A percentile compares a stretch with the other conserved stretches of the same genome.
phyloP scores from a whole-genome alignment of 192 early-diverging fungal species.

The Phycomyces nitens region DNA sequence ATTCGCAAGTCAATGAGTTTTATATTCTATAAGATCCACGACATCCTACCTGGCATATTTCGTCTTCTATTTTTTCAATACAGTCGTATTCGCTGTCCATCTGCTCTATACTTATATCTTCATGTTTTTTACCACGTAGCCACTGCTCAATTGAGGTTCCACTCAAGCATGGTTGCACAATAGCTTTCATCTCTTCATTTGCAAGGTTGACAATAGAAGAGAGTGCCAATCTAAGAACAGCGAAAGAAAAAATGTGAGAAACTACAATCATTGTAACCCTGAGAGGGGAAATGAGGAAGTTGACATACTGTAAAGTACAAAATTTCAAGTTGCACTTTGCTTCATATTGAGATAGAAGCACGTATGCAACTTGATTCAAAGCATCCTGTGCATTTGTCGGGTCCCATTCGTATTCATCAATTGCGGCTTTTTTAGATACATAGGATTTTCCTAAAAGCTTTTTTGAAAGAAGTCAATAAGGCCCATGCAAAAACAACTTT shows the following conservation, averaged over 20 bases:
- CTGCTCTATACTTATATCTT: background rate
- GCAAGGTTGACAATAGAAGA: constrained; percentile 11
- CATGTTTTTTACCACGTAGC: background rate
- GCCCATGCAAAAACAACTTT: background rate
- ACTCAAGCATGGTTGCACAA: constrained; percentile 1
- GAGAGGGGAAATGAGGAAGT: background rate
- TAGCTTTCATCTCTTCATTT: constrained; percentile 1
- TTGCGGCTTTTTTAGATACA: background rate
- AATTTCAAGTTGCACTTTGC: background rate
- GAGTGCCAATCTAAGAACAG: constrained; percentile 3
- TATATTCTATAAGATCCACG: background rate
- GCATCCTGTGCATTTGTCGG: background rate
- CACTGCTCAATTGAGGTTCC: background rate
- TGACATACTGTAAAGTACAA: background rate
- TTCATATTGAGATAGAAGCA: background rate
- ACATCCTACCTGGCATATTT: constrained; percentile 11
- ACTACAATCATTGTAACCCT: constrained; percentile 5
- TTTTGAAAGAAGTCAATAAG: background rate
- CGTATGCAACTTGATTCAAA: background rate
- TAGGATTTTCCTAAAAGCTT: background rate
- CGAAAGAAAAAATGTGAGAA: constrained; percentile 9
- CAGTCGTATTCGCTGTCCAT: constrained; percentile 2
- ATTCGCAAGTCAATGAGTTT: background rate
- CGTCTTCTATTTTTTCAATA: background rate
- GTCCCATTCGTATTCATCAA: background rate